Conservation (phyloP, 495 filamentous ascomycete species). For the Trichoderma parareesei region DNA sequence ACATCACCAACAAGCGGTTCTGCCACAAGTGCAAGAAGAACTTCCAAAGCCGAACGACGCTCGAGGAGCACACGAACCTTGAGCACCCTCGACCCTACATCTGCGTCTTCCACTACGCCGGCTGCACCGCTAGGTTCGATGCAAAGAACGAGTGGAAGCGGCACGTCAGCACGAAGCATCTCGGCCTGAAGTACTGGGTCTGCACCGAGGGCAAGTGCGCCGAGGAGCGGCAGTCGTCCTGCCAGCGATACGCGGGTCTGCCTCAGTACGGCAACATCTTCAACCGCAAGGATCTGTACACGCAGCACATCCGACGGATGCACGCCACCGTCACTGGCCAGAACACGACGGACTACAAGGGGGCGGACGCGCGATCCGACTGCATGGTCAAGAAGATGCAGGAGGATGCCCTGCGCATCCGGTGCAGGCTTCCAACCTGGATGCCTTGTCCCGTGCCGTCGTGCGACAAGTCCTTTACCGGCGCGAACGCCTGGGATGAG, state of each 20-base stretch:
- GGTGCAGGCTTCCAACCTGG: conserved; percentile 51
- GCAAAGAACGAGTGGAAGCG: conserved; percentile 94
- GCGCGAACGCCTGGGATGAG: conserved; percentile 63
- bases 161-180: conserved; percentile 74
- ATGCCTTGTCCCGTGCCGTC: conserved; percentile 55
- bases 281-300: conserved; percentile 90
- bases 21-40: conserved; percentile 11
- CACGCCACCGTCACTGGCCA: conserved; percentile 46
- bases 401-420: conserved; percentile 47
- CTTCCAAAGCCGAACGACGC: conserved; percentile 28
- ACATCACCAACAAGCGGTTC: not conserved
- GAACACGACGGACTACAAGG: conserved; percentile 31
- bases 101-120: conserved; percentile 73
- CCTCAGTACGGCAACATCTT: conserved; percentile 55
- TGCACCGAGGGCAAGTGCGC: conserved; percentile 64
- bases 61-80: conserved; percentile 43
- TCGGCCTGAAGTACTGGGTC: conserved; percentile 69
- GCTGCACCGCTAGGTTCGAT: conserved; percentile 66
- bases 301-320: conserved; percentile 82
- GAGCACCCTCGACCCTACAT: conserved; percentile 57
- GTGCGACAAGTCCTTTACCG: conserved; percentile 55
- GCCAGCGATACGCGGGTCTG: conserved; percentile 11
- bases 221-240: conserved; percentile 26
- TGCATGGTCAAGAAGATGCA: conserved; percentile 40
- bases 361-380: conserved; percentile 33